Evolutionary conservation across 2,329 filamentous ascomycete species (phyloP), one percentile per base, ranked within the genome.

Genomic region (Fusarium sp.): DNA sequence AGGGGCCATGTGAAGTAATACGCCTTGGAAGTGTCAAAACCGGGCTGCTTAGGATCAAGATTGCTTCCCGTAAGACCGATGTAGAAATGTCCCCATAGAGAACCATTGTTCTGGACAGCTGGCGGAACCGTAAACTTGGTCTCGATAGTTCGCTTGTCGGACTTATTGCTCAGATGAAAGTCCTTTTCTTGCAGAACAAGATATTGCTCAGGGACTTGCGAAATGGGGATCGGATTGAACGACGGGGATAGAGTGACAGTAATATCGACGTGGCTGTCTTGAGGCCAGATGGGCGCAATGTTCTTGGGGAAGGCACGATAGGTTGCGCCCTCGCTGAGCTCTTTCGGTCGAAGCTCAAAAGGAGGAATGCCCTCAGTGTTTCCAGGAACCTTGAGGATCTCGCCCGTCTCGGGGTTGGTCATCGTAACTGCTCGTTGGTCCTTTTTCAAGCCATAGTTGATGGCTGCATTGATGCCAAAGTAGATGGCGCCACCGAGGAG

Each of bases 71-170:
- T 79, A 64, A 96, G 85, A 10, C 87, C 92, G 58, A 98, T 80
- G 70, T 93, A 97, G 76, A 98, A 96, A 75, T 99, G 95, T 3
- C 91, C 94, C 88, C 92, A 97, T 9, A 99, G 84, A 1, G 94
- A 97, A 31, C 92, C 93, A 73, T 98, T 98, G 66, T 93, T 84
- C 80, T 97, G 93, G 1, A 96, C 93, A 37, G 86, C 82, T 60
- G 82, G 81, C 3, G 95, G 94, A 4, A 98, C 87, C 4, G 82
- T 78, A 72, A 99, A 92, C 33, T 82, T 88, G 7, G 90, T 91
- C 66, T 94, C 88, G 54, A 93, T 83, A 50, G 89, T 83, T 53
- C 95, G 86, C 71, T 84, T 88, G 70, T 98, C 93, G 54, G 87
- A 89, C 72, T 83, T 92, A 76, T 96, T 89, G 58, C 90, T 90